Evolutionary conservation across 257 asterid genomes (phyloP).

Genomic region (Agastache rugosa): DNA sequence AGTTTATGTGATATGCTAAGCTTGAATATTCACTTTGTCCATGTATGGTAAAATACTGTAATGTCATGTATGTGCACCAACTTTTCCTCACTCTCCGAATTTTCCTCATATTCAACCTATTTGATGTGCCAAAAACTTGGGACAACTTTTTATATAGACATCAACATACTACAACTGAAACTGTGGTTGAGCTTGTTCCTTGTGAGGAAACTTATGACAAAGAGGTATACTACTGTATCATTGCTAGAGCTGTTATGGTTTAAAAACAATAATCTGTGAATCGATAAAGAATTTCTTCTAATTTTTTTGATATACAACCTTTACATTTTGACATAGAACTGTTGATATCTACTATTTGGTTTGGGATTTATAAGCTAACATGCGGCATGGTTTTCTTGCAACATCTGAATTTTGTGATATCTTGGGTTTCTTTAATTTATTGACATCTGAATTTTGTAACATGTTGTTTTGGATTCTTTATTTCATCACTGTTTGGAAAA

Average conservation of each 20-base stretch:
- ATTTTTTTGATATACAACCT: not conserved
- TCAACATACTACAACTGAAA: not conserved
- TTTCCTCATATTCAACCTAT: not conserved
- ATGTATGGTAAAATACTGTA: constrained; percentile 1
- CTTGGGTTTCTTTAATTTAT: no score
- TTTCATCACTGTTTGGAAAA: not conserved
- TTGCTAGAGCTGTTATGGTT: constrained; percentile 4
- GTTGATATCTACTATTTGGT: constrained; percentile 18
- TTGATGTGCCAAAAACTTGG: not conserved
- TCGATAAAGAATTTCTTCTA: not conserved
- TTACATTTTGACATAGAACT: not conserved
- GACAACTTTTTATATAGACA: not conserved
- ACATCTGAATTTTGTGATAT: not conserved
- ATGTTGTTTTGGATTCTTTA: not conserved
- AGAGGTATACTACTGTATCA: not conserved
- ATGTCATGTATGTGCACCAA: not conserved
- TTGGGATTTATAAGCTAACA: constrained; percentile 6
- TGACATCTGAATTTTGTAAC: not conserved
- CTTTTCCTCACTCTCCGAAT: not conserved
- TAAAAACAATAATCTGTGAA: not conserved
- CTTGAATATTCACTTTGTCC: constrained; percentile 5
- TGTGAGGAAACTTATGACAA: not conserved
- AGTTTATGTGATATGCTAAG: not conserved
- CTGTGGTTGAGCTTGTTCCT: constrained; percentile 9
- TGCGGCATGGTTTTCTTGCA: not conserved